Percentiles rank a stretch among this genome's conserved stretches.
Conservation (phyloP, 2,329 filamentous ascomycete species). For the Claviceps africana region DNA sequence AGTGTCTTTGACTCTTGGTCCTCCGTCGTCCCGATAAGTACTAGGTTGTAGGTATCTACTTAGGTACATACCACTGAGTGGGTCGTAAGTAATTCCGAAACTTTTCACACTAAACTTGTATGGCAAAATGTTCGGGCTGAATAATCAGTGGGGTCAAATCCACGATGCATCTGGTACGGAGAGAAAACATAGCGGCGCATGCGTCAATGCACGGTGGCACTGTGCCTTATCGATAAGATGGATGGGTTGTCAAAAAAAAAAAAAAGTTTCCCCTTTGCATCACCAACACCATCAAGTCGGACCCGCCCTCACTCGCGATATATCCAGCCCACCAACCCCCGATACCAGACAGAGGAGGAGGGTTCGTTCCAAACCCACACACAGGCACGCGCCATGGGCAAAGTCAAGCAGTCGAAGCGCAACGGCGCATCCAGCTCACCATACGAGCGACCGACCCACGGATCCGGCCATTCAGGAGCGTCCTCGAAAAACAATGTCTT, state of each 20-base stretch:
- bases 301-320: slow-evolving; percentile 1
- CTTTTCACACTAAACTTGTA: no score
- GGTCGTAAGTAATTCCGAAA: no score
- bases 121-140: no score
- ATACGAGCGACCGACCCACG: slow-evolving; percentile 25
- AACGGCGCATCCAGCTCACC: slow-evolving; percentile 28
- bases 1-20: not conserved
- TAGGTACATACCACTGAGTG: no score
- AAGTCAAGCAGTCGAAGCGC: slow-evolving; percentile 38
- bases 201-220: no score
- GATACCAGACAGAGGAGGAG: not conserved
- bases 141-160: not conserved
- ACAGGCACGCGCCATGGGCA: slow-evolving; percentile 30
- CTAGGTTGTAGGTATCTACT: no score
- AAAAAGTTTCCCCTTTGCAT: slow-evolving; percentile 3
- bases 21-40: not conserved
- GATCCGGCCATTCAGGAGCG: slow-evolving; percentile 4
- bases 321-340: not conserved
- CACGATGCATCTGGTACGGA: no score
- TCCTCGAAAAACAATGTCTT: slow-evolving; percentile 67
- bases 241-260: not conserved
- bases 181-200: no score
- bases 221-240: slow-evolving; percentile 12
- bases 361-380: not conserved
- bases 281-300: not conserved